These are phyloP conservation scores for Zygosaccharomyces siamensis DNA, from an alignment of 805 yeast species.

Conservation along the genomic window DNA sequence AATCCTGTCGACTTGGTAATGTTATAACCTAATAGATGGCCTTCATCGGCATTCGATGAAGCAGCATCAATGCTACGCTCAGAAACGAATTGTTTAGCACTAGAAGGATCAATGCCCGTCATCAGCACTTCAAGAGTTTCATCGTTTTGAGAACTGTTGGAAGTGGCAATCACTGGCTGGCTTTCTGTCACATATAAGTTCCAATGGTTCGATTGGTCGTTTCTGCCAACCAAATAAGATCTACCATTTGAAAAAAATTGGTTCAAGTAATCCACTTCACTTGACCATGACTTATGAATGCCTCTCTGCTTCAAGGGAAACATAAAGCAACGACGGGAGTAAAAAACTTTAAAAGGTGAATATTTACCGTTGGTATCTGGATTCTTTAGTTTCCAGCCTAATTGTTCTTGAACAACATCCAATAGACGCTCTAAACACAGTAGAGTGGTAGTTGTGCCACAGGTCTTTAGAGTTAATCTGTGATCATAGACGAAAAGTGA, in stretches of 20 bases:
- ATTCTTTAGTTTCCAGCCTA: slow-evolving; percentile 39
- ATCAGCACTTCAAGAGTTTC: slow-evolving; percentile 85
- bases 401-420: slow-evolving; percentile 41
- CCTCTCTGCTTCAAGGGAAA: slow-evolving; percentile 80
- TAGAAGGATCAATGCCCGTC: slow-evolving; percentile 68
- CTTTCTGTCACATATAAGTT: slow-evolving; percentile 68
- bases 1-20: slow-evolving; percentile 62
- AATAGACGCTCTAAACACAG: slow-evolving; percentile 66
- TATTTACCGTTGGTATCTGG: slow-evolving; percentile 16
- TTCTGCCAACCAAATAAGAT: slow-evolving; percentile 75
- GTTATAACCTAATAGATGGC: slow-evolving; percentile 72
- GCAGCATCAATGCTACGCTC: slow-evolving; percentile 5
- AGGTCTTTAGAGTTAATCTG: slow-evolving; percentile 82
- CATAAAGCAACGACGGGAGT: slow-evolving; percentile 89
- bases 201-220: slow-evolving; percentile 78
- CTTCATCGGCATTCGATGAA: slow-evolving; percentile 39
- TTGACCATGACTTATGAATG: slow-evolving; percentile 80
- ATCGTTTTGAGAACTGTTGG: slow-evolving; percentile 36
- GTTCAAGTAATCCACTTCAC: slow-evolving; percentile 69
- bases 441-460: slow-evolving; percentile 92
- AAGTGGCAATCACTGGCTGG: slow-evolving; percentile 5
- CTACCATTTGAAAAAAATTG: slow-evolving; percentile 56
- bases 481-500: slow-evolving; percentile 86
- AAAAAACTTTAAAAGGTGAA: slow-evolving; percentile 64
- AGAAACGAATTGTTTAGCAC: slow-evolving; percentile 52